Evolutionary conservation across 768 basidiomycete species (phyloP).

Genomic region (Lactarius pseudohatsudake): DNA sequence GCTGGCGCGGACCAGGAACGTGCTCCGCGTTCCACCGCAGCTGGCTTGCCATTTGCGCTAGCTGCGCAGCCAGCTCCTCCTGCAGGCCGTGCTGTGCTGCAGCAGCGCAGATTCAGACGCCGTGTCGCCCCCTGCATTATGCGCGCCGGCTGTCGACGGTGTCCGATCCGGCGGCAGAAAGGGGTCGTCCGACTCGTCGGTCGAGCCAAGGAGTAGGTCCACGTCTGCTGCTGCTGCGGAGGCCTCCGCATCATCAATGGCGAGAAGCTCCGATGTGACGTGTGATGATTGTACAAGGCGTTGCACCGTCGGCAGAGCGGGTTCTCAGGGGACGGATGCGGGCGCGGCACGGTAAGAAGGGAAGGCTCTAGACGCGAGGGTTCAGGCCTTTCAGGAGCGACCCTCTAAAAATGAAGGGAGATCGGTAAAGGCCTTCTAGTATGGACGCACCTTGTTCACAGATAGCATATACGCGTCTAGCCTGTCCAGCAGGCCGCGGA

Average conservation of each 20-base stretch:
- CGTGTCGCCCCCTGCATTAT: background rate
- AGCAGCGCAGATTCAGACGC: no score
- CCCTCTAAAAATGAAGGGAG: slow-evolving; percentile 38
- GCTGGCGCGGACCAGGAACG: slow-evolving; percentile 36
- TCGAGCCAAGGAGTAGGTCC: slow-evolving; percentile 16
- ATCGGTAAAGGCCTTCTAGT: background rate
- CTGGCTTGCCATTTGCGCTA: slow-evolving; percentile 83
- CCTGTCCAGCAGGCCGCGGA: slow-evolving; percentile 52
- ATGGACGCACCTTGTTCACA: slow-evolving; percentile 50
- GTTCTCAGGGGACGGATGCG: slow-evolving; percentile 32
- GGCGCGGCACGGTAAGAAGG: background rate
- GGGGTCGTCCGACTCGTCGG: slow-evolving; percentile 32
- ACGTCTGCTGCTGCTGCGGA: background rate
- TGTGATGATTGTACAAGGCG: slow-evolving; percentile 25
- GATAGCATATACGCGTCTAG: slow-evolving; percentile 53
- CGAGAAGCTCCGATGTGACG: slow-evolving; percentile 27
- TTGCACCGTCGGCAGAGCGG: slow-evolving; percentile 30
- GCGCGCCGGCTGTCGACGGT: background rate
- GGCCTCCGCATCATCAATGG: background rate
- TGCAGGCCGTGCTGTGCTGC: slow-evolving; percentile 46
- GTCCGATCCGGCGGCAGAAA: slow-evolving; percentile 29
- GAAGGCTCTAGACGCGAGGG: slow-evolving; percentile 31
- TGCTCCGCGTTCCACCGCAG: slow-evolving; percentile 38
- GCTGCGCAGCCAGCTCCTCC: slow-evolving; percentile 69
- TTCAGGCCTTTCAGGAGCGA: slow-evolving; percentile 34